Percentiles rank a stretch among this genome's conserved stretches.
Conservation (phyloP, 2,329 filamentous ascomycete genomes). For the Talaromyces rugulosus region DNA sequence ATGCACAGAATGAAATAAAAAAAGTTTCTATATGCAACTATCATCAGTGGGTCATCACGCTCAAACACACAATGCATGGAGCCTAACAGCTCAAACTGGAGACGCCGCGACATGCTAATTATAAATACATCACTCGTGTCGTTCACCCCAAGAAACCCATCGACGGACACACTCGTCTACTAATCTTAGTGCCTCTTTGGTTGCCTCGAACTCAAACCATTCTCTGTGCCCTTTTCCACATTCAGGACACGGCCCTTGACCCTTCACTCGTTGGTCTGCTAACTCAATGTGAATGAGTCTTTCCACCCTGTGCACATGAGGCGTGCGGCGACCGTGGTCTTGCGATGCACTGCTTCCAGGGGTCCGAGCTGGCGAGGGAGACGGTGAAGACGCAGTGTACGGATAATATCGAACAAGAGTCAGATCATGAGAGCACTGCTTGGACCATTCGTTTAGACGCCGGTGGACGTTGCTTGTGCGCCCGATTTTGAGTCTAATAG, state of each 20-base stretch:
- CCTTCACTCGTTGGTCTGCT: conserved; percentile 54
- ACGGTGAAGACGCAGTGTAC: conserved; percentile 47
- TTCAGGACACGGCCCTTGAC: conserved; percentile 60
- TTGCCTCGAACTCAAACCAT: conserved; percentile 89
- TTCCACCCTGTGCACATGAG: conserved; percentile 83
- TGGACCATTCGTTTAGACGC: conserved; percentile 86
- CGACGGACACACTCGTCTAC: conserved; percentile 72
- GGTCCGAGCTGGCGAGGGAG: conserved; percentile 15
- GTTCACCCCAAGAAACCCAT: conserved; percentile 82
- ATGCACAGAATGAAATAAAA: neutral
- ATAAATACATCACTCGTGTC: conserved; percentile 15
- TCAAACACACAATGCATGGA: neutral
- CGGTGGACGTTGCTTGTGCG: conserved; percentile 79
- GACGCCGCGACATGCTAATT: neutral
- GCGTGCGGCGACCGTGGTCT: conserved; percentile 61
- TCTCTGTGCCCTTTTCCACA: conserved; percentile 86
- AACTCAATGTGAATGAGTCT: conserved; percentile 87
- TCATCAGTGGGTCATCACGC: neutral
- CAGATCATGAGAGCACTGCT: conserved; percentile 85
- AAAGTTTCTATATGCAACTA: neutral
- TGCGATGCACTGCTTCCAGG: conserved; percentile 12
- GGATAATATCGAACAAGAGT: conserved; percentile 90
- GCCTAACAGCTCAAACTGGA: neutral
- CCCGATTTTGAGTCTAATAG: conserved; percentile 64
- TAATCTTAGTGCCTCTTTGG: conserved; percentile 61